Evolutionary conservation across 2,329 filamentous ascomycete genomes (phyloP).

Genomic region (Sarocladium strictum): DNA sequence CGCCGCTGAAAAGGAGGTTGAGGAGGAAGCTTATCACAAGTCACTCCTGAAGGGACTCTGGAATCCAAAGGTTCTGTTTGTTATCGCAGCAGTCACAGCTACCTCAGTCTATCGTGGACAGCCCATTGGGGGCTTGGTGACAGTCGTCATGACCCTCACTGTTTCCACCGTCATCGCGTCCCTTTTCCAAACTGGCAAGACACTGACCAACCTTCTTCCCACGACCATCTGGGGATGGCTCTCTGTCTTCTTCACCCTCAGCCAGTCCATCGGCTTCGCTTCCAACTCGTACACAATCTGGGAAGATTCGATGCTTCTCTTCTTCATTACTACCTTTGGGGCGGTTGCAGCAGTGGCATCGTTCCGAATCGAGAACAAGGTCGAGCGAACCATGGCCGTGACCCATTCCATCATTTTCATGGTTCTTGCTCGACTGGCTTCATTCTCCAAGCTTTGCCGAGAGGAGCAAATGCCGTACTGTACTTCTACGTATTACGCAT

Average conservation of each 20-base stretch:
- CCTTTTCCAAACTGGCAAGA: slow-evolving; percentile 37
- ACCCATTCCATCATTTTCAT: slow-evolving; percentile 85
- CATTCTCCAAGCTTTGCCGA: slow-evolving; percentile 85
- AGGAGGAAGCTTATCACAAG: slow-evolving; percentile 24
- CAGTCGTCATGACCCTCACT: slow-evolving; percentile 29
- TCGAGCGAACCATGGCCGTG: slow-evolving; percentile 68
- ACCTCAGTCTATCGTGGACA: slow-evolving; percentile 27
- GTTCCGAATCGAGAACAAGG: slow-evolving; percentile 60
- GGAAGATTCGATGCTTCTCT: slow-evolving; percentile 92
- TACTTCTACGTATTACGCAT: slow-evolving; percentile 91
- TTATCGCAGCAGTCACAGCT: slow-evolving; percentile 21
- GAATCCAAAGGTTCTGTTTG: slow-evolving; percentile 27
- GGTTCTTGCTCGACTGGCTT: slow-evolving; percentile 70
- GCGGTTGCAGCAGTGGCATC: slow-evolving; percentile 68
- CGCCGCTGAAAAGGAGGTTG: slow-evolving; percentile 22
- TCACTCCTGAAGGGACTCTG: slow-evolving; percentile 30
- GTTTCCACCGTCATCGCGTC: slow-evolving; percentile 37
- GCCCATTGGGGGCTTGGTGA: slow-evolving; percentile 28
- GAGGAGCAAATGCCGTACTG: slow-evolving; percentile 99
- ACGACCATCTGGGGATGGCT: slow-evolving; percentile 86
- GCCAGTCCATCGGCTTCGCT: slow-evolving; percentile 88
- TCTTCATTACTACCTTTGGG: slow-evolving; percentile 86
- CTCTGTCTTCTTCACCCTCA: slow-evolving; percentile 71
- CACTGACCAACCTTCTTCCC: slow-evolving; percentile 53
- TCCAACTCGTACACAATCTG: slow-evolving; percentile 98